phyloP scores from a whole-genome alignment of 1,139 yeast genomes.

The Chernovozyma sophiae-reginae region DNA sequence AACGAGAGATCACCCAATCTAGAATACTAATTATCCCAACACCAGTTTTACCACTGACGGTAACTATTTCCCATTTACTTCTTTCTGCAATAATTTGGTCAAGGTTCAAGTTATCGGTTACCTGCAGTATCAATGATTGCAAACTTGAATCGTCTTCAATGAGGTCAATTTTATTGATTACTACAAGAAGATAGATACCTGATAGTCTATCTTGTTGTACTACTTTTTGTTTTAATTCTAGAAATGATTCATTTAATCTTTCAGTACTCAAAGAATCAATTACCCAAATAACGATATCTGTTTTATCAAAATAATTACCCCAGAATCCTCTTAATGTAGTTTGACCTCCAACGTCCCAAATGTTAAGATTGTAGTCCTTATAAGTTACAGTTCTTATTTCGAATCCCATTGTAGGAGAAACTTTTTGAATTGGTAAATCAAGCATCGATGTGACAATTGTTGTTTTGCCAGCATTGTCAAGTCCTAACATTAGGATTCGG shows the following conservation, averaged over 20 bases:
- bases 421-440: constrained; percentile 37
- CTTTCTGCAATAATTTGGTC: constrained; percentile 18
- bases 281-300: constrained; percentile 91
- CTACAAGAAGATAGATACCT: constrained; percentile 58
- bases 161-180: constrained; percentile 58
- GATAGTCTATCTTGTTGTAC: constrained; percentile 62
- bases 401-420: constrained; percentile 53
- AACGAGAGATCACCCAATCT: constrained; percentile 43
- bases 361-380: constrained; percentile 32
- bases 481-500: constrained; percentile 70
- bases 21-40: constrained; percentile 41
- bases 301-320: constrained; percentile 86
- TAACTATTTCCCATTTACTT: constrained; percentile 25
- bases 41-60: constrained; percentile 59
- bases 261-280: constrained; percentile 65
- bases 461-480: constrained; percentile 89
- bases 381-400: constrained; percentile 42
- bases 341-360: constrained; percentile 94
- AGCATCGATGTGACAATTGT: constrained; percentile 67
- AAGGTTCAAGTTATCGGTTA: constrained; percentile 18
- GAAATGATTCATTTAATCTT: constrained; percentile 59
- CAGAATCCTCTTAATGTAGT: constrained; percentile 73
- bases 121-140: background rate
- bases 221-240: constrained; percentile 58
- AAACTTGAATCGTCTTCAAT: background rate